Evolutionary conservation across 306 rosid species (phyloP).

Genomic region (Dalbergia oliveri): DNA sequence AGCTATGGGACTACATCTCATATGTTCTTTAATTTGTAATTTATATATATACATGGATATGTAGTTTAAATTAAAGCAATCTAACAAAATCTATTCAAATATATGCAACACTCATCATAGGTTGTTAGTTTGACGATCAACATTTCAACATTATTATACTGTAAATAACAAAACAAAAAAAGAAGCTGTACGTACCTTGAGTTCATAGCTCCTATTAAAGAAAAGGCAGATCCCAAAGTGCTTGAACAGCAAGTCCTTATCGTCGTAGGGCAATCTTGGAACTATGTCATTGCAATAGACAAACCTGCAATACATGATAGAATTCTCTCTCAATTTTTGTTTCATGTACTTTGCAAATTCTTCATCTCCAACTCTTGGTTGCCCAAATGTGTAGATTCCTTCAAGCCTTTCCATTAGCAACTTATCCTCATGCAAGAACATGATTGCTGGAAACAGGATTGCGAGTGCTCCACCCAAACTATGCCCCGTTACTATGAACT

Average conservation of each 20-base stretch:
- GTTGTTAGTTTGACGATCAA: too few species aligned
- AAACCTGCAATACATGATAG: slow-evolving; percentile 64
- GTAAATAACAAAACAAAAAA: neutral
- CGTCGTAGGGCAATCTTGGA: slow-evolving; percentile 79
- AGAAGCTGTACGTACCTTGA: slow-evolving; percentile 42
- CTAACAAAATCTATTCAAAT: too few species aligned
- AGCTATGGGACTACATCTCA: too few species aligned
- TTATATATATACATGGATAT: too few species aligned
- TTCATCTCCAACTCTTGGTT: slow-evolving; percentile 82
- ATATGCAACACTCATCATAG: too few species aligned
- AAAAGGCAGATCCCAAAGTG: slow-evolving; percentile 82
- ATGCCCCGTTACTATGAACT: slow-evolving; percentile 71
- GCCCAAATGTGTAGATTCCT: slow-evolving; percentile 90
- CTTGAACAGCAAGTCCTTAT: slow-evolving; percentile 67
- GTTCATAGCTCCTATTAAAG: slow-evolving; percentile 62
- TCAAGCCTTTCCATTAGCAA: slow-evolving; percentile 67
- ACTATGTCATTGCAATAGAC: slow-evolving; percentile 80
- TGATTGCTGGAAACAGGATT: slow-evolving; percentile 55
- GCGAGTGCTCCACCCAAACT: slow-evolving; percentile 79
- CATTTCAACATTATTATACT: too few species aligned
- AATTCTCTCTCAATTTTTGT: slow-evolving; percentile 54
- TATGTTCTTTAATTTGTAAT: too few species aligned
- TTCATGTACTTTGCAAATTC: slow-evolving; percentile 62
- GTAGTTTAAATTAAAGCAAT: too few species aligned
- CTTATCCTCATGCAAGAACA: slow-evolving; percentile 65